phyloP scores from a whole-genome alignment of 495 filamentous ascomycete species.

The Pseudoneurospora amorphoporcata region DNA sequence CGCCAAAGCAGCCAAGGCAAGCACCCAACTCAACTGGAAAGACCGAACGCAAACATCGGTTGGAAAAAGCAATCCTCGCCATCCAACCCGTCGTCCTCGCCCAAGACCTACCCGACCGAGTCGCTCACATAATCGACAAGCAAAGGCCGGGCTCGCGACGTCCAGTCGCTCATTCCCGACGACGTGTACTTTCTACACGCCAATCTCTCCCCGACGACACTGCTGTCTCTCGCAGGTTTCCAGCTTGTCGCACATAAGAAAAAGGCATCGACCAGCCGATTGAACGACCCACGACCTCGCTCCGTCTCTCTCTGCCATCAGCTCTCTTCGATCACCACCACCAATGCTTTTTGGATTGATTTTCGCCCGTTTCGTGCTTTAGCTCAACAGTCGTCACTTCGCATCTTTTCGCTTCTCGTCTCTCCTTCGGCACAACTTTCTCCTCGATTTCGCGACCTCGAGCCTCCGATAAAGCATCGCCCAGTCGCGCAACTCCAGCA shows the following conservation, averaged over 20 bases:
- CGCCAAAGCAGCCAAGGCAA: background rate
- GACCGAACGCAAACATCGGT: background rate
- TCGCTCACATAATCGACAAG: background rate
- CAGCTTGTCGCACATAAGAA: background rate
- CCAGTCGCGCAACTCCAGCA: slow-evolving; percentile 10
- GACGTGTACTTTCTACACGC: background rate
- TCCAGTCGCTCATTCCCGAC: background rate
- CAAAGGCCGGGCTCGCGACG: background rate
- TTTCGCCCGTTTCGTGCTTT: background rate
- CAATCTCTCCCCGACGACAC: background rate
- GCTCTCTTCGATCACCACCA: background rate
- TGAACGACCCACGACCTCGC: background rate
- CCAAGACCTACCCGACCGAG: background rate
- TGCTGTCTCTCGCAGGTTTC: background rate
- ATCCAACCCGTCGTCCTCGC: background rate
- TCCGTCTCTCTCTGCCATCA: background rate
- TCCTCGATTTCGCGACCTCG: background rate
- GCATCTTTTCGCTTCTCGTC: background rate
- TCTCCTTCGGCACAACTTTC: background rate
- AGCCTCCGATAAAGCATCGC: background rate
- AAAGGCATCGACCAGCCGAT: background rate
- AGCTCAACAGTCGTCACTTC: background rate
- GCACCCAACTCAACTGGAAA: background rate
- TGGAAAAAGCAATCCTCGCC: background rate
- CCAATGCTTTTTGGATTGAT: background rate